A percentile compares a stretch with the other conserved stretches of the same genome.
Evolutionary conservation across 495 filamentous ascomycete species (phyloP).

Genomic region (Neurospora intermedia): DNA sequence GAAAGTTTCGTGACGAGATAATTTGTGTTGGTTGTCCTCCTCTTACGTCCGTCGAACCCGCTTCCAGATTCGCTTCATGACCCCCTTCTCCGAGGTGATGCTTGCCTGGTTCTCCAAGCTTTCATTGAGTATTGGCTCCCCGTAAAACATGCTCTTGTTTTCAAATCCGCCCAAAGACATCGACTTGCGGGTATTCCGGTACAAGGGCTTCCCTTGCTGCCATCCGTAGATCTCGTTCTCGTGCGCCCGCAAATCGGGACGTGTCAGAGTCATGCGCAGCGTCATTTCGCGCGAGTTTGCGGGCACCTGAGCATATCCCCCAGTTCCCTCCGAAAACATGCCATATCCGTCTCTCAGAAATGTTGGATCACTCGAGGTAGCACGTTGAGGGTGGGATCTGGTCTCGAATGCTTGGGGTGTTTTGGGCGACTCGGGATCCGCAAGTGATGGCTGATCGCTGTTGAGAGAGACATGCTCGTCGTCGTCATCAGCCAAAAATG

Average conservation of each 20-base stretch:
- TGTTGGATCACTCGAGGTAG: slow-evolving; percentile 7
- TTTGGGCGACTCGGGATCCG: slow-evolving; percentile 42
- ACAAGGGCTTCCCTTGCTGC: slow-evolving; percentile 26
- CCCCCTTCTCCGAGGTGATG: slow-evolving; percentile 17
- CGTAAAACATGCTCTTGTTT: slow-evolving; percentile 6
- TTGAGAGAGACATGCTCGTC: slow-evolving; percentile 35
- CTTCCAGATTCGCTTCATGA: slow-evolving; percentile 32
- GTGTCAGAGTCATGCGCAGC: slow-evolving; percentile 83
- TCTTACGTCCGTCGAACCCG: slow-evolving; percentile 20
- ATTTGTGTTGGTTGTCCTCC: not conserved
- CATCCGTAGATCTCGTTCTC: slow-evolving; percentile 54
- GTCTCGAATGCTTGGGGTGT: slow-evolving; percentile 39
- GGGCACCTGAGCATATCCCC: slow-evolving; percentile 41
- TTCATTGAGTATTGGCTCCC: slow-evolving; percentile 14
- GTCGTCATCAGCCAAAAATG: slow-evolving; percentile 40
- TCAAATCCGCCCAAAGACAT: slow-evolving; percentile 8
- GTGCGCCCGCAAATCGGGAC: slow-evolving; percentile 68
- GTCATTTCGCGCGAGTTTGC: slow-evolving; percentile 79
- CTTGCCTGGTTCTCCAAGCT: slow-evolving; percentile 18
- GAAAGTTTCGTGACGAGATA: not conserved
- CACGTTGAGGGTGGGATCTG: slow-evolving; percentile 25
- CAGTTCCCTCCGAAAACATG: slow-evolving; percentile 21
- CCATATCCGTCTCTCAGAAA: slow-evolving; percentile 9
- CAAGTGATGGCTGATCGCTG: slow-evolving; percentile 41
- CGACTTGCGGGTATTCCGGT: slow-evolving; percentile 17